Evolutionary conservation across 352 stramenopile genomes (phyloP).

Genomic region (Paralagenidium karlingii): DNA sequence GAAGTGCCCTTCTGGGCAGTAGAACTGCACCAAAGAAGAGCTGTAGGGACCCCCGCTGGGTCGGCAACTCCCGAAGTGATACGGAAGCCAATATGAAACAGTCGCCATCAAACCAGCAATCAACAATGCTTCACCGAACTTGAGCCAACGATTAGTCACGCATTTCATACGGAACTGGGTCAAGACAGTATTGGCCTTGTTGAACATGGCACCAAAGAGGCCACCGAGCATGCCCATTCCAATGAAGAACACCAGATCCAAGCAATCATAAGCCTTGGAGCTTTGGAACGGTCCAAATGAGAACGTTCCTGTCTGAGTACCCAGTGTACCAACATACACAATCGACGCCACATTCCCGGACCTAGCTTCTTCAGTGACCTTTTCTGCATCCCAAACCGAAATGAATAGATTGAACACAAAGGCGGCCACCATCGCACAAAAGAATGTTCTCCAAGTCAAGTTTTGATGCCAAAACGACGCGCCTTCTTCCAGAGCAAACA

Average conservation of each 20-base stretch:
- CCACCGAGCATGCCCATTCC: conserved; percentile 95
- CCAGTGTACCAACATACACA: conserved; percentile 46
- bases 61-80: conserved; percentile 57
- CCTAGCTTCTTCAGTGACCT: conserved; percentile 11
- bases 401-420: conserved; percentile 83
- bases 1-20: conserved; percentile 92
- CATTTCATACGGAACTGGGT: conserved; percentile 67
- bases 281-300: conserved; percentile 82
- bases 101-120: conserved; percentile 52
- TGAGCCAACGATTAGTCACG: conserved; percentile 50
- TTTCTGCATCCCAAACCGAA: conserved; percentile 52
- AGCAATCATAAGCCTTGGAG: conserved; percentile 87
- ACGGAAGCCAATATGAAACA: conserved; percentile 68
- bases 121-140: conserved; percentile 46
- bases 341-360: conserved; percentile 17
- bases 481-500: conserved; percentile 97
- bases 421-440: conserved; percentile 91
- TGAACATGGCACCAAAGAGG: conserved; percentile 94
- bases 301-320: conserved; percentile 72
- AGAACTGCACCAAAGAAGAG: conserved; percentile 86
- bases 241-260: conserved; percentile 94
- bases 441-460: conserved; percentile 96
- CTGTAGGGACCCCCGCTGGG: conserved; percentile 37
- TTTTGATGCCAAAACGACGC: conserved; percentile 97
- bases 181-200: conserved; percentile 89